Conservation (phyloP, 768 basidiomycete genomes). For the Tephrocybe rancida region DNA sequence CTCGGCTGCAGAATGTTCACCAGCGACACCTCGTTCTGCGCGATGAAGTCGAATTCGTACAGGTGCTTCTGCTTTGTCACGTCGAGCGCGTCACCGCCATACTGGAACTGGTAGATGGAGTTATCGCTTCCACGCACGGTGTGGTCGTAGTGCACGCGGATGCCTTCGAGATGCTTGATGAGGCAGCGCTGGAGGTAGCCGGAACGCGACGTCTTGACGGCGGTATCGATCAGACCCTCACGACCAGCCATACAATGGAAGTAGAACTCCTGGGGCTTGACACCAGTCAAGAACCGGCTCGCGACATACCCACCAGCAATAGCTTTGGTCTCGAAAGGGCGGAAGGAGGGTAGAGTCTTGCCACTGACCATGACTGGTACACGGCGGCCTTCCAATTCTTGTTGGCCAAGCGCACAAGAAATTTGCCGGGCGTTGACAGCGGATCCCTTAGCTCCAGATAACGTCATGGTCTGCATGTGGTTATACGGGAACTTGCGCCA, state of each 20-base stretch:
- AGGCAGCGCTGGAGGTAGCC: constrained; percentile 98
- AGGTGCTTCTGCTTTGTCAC: constrained; percentile 98
- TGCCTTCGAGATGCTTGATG: constrained; percentile 97
- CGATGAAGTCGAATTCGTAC: constrained; percentile 91
- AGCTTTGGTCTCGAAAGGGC: constrained; percentile 95
- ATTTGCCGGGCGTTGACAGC: constrained; percentile 98
- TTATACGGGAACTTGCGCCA: constrained; percentile 96
- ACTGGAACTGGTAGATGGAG: constrained; percentile 93
- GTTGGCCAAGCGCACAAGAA: constrained; percentile 96
- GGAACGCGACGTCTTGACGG: constrained; percentile 97
- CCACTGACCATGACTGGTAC: constrained; percentile 99
- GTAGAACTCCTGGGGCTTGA: constrained; percentile 98
- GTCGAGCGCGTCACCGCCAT: constrained; percentile 95
- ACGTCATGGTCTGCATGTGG: constrained; percentile 99
- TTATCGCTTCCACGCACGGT: constrained; percentile 96
- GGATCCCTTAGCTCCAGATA: constrained; percentile 97
- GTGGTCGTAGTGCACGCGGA: constrained; percentile 96
- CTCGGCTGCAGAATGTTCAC: constrained; percentile 71
- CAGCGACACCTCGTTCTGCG: constrained; percentile 81
- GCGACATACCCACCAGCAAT: constrained; percentile 98
- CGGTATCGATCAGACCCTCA: constrained; percentile 98
- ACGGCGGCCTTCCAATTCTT: constrained; percentile 97
- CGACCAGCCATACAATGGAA: constrained; percentile 99
- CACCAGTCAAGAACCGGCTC: constrained; percentile 97
- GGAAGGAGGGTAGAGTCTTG: constrained; percentile 97